A percentile compares a stretch with the other conserved stretches of the same genome.
Evolutionary conservation across 495 filamentous ascomycete species (phyloP).

Genomic region (Neurospora sp.): DNA sequence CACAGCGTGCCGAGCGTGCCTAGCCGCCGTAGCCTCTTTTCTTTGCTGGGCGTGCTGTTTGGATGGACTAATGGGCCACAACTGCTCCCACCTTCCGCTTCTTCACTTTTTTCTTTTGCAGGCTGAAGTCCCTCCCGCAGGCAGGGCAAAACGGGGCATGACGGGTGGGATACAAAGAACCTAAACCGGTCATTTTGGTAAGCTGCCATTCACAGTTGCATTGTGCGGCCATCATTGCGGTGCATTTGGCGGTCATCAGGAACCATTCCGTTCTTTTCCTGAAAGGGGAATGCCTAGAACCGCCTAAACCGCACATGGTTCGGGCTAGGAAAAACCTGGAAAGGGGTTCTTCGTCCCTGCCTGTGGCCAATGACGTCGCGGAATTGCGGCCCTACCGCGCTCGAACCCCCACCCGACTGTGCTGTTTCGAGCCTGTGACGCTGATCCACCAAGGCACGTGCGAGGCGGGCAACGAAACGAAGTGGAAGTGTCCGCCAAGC

Average conservation of each 20-base stretch:
- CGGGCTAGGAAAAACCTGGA: background rate
- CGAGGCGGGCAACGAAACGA: background rate
- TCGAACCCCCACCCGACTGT: background rate
- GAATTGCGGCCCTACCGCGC: background rate
- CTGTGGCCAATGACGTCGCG: background rate
- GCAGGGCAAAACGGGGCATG: background rate
- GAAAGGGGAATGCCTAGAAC: background rate
- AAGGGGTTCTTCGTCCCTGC: background rate
- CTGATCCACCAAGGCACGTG: background rate
- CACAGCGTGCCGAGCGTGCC: background rate
- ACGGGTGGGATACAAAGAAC: background rate
- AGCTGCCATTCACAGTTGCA: background rate
- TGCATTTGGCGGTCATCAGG: background rate
- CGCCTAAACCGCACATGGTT: background rate
- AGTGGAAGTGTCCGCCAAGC: background rate
- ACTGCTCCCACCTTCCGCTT: background rate
- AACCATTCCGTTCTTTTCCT: background rate
- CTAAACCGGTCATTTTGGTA: background rate
- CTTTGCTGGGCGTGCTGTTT: background rate
- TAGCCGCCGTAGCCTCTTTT: background rate
- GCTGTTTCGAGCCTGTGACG: background rate
- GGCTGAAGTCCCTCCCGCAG: background rate
- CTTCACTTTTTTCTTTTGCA: background rate
- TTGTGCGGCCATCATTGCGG: background rate
- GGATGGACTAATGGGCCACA: background rate